These are phyloP conservation scores for Fusarium pseudoanthophilum DNA, from an alignment of 2,329 filamentous ascomycete species.

Conservation along the genomic window DNA sequence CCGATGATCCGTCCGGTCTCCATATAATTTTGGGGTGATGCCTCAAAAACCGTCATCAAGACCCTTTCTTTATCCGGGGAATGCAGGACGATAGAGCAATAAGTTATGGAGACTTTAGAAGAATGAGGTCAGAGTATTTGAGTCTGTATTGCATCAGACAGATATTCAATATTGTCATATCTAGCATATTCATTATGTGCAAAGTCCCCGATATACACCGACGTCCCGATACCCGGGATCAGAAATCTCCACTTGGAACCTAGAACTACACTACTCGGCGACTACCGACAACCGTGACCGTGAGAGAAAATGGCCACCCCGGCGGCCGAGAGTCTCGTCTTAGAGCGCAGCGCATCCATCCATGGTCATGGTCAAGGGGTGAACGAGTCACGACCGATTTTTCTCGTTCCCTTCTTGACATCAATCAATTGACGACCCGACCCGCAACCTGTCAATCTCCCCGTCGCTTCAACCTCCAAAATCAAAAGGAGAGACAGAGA, in stretches of 20 bases:
- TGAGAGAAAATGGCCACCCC: conserved; percentile 31
- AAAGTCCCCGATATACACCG: background rate
- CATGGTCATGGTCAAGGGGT: conserved; percentile 3
- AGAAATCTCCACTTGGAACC: conserved; percentile 7
- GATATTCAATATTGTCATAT: background rate
- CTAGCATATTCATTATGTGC: background rate
- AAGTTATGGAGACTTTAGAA: background rate
- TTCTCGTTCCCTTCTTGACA: background rate
- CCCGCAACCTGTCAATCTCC: conserved; percentile 1
- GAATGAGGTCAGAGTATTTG: background rate
- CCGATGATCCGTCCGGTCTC: conserved; percentile 19
- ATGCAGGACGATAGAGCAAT: background rate
- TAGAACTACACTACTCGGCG: background rate
- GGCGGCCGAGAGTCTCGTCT: conserved; percentile 27
- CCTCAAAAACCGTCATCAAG: conserved; percentile 6
- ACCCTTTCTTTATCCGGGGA: conserved; percentile 4
- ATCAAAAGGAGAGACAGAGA: background rate
- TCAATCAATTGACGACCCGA: conserved; percentile 2
- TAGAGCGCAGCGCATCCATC: background rate
- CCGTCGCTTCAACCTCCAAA: background rate
- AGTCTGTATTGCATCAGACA: background rate
- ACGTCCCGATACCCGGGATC: conserved; percentile 30
- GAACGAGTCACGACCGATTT: conserved; percentile 1
- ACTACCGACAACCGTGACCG: conserved; percentile 37
- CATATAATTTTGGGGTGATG: conserved; percentile 10